Evolutionary conservation across 768 basidiomycete species (phyloP).

Genomic region (Boletus subparvulus): DNA sequence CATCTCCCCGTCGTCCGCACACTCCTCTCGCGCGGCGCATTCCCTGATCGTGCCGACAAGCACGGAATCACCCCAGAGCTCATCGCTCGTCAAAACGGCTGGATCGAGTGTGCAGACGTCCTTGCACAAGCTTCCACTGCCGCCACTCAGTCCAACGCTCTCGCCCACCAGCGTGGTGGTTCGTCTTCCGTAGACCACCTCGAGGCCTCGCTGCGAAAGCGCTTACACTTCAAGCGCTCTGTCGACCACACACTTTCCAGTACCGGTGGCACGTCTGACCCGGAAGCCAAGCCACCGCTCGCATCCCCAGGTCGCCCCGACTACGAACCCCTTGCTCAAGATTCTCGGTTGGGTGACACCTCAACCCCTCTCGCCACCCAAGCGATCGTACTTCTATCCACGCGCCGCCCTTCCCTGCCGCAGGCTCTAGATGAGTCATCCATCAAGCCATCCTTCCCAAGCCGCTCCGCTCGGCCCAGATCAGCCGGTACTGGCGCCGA

Average conservation of each 20-base stretch:
- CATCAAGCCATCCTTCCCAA: slow-evolving; percentile 29
- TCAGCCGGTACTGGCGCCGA: slow-evolving; percentile 73
- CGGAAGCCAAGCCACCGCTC: slow-evolving; percentile 24
- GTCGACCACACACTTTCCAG: slow-evolving; percentile 65
- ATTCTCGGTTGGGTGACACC: slow-evolving; percentile 3
- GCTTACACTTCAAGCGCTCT: slow-evolving; percentile 73
- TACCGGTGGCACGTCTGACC: slow-evolving; percentile 39
- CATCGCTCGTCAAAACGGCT: slow-evolving; percentile 78
- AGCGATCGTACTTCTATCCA: slow-evolving; percentile 25
- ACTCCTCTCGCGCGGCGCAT: slow-evolving; percentile 83
- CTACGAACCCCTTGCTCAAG: slow-evolving; percentile 8
- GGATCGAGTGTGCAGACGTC: slow-evolving; percentile 72
- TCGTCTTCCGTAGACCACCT: slow-evolving; percentile 33
- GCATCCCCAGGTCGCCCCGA: slow-evolving; percentile 13
- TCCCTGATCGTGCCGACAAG: slow-evolving; percentile 82
- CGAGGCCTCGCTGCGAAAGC: slow-evolving; percentile 38
- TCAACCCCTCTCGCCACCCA: neutral
- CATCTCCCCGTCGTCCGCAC: slow-evolving; percentile 75
- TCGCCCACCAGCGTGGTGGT: slow-evolving; percentile 17
- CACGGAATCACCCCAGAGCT: slow-evolving; percentile 86
- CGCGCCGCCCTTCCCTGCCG: slow-evolving; percentile 71
- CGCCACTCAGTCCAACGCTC: slow-evolving; percentile 23
- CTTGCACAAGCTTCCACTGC: slow-evolving; percentile 60
- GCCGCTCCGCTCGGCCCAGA: slow-evolving; percentile 55
- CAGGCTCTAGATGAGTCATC: slow-evolving; percentile 43